Percentiles rank a stretch among this genome's conserved stretches.
Conservation (phyloP, 257 asterid genomes). For the Scutellaria minor region DNA sequence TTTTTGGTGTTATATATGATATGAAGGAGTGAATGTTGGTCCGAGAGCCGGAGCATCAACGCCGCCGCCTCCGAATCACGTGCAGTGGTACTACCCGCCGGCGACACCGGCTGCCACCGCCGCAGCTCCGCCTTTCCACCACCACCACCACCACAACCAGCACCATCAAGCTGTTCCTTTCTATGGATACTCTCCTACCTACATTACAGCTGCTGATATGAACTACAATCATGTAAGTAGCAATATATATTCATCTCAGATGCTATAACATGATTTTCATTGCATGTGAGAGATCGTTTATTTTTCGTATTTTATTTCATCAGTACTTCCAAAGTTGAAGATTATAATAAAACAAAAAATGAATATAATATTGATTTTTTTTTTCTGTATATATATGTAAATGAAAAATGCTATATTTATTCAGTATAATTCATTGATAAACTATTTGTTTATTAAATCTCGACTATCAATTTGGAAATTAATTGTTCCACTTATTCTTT, state of each 20-base stretch:
- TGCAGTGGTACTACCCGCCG: slow-evolving; percentile 79
- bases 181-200: slow-evolving; percentile 82
- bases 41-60: slow-evolving; percentile 57
- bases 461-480: no score
- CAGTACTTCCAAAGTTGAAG: no score
- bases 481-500: no score
- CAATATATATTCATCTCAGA: no score
- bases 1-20: background rate
- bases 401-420: no score
- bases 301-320: no score
- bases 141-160: slow-evolving; percentile 32
- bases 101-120: slow-evolving; percentile 49
- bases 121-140: slow-evolving; percentile 40
- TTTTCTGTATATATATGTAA: no score
- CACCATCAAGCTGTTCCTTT: slow-evolving; percentile 74
- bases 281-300: background rate
- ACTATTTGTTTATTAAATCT: no score
- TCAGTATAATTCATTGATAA: no score
- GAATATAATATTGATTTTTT: no score
- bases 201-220: slow-evolving; percentile 68
- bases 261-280: background rate
- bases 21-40: slow-evolving; percentile 67
- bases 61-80: slow-evolving; percentile 58
- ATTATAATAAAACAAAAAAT: no score
- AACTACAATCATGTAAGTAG: slow-evolving; percentile 75